Conservation (phyloP, 257 asterid species). For the Ocimum tenuiflorum region DNA sequence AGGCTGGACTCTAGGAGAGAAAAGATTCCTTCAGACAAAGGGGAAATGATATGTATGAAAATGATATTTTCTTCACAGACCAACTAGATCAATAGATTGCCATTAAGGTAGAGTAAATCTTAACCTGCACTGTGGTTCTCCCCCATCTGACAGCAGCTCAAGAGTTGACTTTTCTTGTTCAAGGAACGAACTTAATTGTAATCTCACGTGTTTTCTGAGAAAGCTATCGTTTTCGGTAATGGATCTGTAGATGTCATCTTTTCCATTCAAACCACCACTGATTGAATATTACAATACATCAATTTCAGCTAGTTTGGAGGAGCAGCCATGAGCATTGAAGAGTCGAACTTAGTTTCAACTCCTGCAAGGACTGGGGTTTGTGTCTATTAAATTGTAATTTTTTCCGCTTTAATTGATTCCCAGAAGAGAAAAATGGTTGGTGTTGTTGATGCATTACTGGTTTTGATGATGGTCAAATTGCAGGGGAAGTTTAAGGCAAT, state of each 20-base stretch:
- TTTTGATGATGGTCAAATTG: neutral
- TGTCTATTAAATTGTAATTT: too few species aligned
- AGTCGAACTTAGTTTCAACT: neutral
- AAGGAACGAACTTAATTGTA: too few species aligned
- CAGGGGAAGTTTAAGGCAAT: constrained; percentile 65
- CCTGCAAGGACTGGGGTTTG: neutral
- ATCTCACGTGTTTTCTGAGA: too few species aligned
- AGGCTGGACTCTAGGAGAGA: neutral
- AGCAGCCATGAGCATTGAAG: neutral
- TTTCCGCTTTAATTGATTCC: neutral
- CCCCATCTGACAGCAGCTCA: neutral
- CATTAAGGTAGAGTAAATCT: neutral
- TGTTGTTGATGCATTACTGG: neutral
- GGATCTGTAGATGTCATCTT: neutral
- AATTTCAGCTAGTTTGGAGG: neutral
- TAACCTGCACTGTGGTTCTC: neutral
- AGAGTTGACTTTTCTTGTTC: neutral
- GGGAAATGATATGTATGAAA: neutral
- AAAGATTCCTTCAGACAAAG: neutral
- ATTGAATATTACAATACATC: too few species aligned
- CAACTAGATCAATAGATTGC: neutral
- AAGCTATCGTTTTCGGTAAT: too few species aligned
- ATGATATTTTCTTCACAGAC: neutral
- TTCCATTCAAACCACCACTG: neutral
- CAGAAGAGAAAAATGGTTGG: neutral